Base-by-base conservation (phyloP, 1,139 yeast species). In the Protomyces inouyei region DNA sequence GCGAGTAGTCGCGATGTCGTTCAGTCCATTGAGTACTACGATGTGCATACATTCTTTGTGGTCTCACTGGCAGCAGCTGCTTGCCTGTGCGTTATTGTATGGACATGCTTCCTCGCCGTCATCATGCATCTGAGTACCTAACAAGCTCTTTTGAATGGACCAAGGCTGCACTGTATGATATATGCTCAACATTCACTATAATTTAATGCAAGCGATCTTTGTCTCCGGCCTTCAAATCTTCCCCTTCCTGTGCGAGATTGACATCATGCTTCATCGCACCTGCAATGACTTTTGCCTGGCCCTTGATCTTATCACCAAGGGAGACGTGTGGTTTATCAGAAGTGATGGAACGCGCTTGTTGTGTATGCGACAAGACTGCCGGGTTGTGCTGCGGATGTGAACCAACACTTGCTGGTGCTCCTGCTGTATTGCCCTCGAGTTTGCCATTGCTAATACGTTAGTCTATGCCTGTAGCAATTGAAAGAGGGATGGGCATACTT, bases 41-140 rank as follows among this genome's bases (percentile, higher is more conserved):
- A 97, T 1, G 80, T 85, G 67, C 90, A 95, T 46, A 80, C 88
- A 64, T 92, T 93, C 97, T 92, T 93, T 76, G 88, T 93, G 0
- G 82, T 92, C 72, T 92, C 91, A 73, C 82, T 93, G 52, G 83
- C 87, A 67, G 88, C 93, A 68, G 98, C 98, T 8, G 61, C 51
- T 3, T 35, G 55, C 8, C 36, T 57, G 51, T 53, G 51, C n/a
- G 21, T 57, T 40, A n/a, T 57, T 53, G 55, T 52, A 12, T 57
- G 61, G 61, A 45, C 52, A 18, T 16, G 48, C 48, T 43, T 16
- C 48, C 23, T 43, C 2, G 28, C 48, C 3, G 48, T 43, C 10
- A 10, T 43, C 12, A 43, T 43, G 48, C 48, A 43, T 8, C 9
- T 43, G 23, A 43, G 48, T 16, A 21, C 48, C 12, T 18, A 3